Base-by-base conservation (phyloP, 2,329 filamentous ascomycete genomes). In the Alternaria arborescens region DNA sequence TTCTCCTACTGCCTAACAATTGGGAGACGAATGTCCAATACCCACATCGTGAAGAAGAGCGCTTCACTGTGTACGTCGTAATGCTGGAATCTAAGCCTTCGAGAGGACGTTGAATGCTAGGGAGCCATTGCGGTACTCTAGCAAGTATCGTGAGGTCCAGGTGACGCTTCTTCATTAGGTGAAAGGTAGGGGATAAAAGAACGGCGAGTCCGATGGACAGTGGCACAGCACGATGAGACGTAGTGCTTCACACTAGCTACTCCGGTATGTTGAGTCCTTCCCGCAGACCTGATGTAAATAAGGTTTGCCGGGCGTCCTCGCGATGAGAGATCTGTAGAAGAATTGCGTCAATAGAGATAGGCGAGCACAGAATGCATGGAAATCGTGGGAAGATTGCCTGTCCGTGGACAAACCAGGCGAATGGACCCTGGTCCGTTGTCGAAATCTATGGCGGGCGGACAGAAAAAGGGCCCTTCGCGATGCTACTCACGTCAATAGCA, bases 11-110 rank as follows among this genome's bases (percentile, higher is more conserved):
- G 4, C 8, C 12, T 32, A 8, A 3, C 40, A 10, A 6, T 8
- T 3, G 8, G 3, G 14, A 5, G 28, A 18, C 14, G 1, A 8
- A 3, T 30, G 1, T 8, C 56, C 56, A 54, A 50, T 58, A 4
- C 42, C 20, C 3, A 28, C 38, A 41, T 43, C 18, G 51, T 11
- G 28, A 55, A 36, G 30, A 12, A 22, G 3, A 41, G 5, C 12
- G 57, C 60, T 61, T 60, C 60, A 63, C 44, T 47, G 38, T 18
- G 10, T 8, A n/a, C 4, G 28, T 8, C 54, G 32, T 22, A 24
- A 22, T 44, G 34, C 51, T 44, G 5, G 12, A 18, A 12, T 56
- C 18, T 32, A 40, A 40, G 32, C 32, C 40, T 24, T 10, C 18
- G 3, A 41, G 47, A 52, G 60, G 61, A 60, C 60, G 26, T 18